Evolutionary conservation across 1,284 basidiomycete genomes (phyloP), one percentile per base, ranked within the genome.

Genomic region (Moesziomyces globuligerus): DNA sequence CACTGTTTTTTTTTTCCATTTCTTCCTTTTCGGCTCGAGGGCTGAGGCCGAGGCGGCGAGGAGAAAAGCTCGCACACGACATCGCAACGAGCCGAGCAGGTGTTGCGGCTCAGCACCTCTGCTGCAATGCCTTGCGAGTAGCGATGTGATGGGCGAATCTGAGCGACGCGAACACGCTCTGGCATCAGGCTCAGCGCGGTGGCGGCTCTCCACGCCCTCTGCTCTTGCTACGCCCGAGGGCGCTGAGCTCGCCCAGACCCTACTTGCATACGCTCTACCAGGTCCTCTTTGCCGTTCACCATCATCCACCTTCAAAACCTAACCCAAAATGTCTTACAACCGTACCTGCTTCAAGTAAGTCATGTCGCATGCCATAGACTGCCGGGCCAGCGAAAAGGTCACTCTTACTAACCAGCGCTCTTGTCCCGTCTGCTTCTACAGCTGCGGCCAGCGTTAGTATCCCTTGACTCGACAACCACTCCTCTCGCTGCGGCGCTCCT

Each of bases 371-470:
- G n/a, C n/a, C n/a, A n/a, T 18, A 8, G 5, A 13, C 9, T 21
- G 18, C 1, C 18, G 26, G 13, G n/a, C 15, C 15, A 34, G 32
- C 32, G 15, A 11, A 5, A 34, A 17, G 32, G 32, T 17, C 10
- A 23, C 7, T n/a, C 29, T 34, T 18, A 42, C 48, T 57, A 40
- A 53, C 46, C 15, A 38, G 13, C 6, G 25, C 25, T 32, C 17
- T 34, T 23, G 7, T 29, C 24, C 43, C 17, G 17, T 23, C 43
- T 25, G 4, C 37, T 34, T 54, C 47, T 36, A 65, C 57, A 74
- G 72, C 72, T 74, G 72, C 57, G 72, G 72, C 61, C 59, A 67
- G 57, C 72, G 72, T 74, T 66, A 67, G 72, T 74, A 67, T 74
- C 37, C n/a, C 11, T 39, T 24, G 11, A 8, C 23, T 25, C 41